A percentile compares a stretch with the other conserved stretches of the same genome.
phyloP scores from a whole-genome alignment of 2,329 filamentous ascomycete genomes.

The Colletotrichum camelliae region DNA sequence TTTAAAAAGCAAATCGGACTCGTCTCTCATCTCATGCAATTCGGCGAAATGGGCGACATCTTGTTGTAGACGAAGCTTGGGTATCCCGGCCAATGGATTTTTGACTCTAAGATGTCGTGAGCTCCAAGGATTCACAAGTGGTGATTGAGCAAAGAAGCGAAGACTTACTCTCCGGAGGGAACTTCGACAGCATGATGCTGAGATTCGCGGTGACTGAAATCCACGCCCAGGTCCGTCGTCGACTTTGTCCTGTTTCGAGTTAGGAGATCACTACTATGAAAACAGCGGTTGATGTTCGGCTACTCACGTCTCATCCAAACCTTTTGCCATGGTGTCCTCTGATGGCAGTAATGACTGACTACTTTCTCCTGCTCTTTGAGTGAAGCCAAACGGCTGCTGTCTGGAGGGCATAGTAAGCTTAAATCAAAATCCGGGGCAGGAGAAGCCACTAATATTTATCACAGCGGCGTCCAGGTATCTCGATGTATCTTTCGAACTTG shows the following conservation, averaged over 20 bases:
- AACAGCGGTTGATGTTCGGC: not conserved
- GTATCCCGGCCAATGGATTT: slow-evolving; percentile 45
- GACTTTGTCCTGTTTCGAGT: not conserved
- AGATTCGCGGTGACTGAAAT: not conserved
- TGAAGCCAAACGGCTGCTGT: not conserved
- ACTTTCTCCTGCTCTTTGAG: not conserved
- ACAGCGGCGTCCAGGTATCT: not conserved
- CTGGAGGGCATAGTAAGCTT: not conserved
- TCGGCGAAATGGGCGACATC: slow-evolving; percentile 60
- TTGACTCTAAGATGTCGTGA: not conserved
- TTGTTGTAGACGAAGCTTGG: slow-evolving; percentile 53
- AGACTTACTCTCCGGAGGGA: not conserved
- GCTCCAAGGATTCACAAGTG: not conserved
- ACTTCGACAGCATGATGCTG: not conserved
- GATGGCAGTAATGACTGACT: not conserved
- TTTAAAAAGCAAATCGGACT: slow-evolving; percentile 45
- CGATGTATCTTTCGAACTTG: not conserved
- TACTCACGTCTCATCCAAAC: not conserved
- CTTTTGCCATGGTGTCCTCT: not conserved
- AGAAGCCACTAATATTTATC: not conserved
- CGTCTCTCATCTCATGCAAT: slow-evolving; percentile 47
- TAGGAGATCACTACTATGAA: not conserved
- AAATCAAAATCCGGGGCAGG: not conserved
- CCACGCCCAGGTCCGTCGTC: not conserved
- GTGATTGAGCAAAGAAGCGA: not conserved